Evolutionary conservation across 306 rosid species (phyloP).

Genomic region (Betula pendula): DNA sequence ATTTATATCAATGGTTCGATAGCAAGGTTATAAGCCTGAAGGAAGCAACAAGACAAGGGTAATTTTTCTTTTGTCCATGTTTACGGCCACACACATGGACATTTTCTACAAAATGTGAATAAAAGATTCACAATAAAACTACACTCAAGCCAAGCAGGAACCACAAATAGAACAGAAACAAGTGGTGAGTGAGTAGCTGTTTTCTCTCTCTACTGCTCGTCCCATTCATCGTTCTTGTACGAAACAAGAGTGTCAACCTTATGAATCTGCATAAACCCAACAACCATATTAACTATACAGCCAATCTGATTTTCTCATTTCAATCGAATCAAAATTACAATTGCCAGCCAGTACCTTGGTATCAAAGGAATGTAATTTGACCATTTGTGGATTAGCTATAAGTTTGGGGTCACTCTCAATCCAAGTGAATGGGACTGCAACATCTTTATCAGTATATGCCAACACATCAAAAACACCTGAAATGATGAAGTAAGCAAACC

Average conservation of each 20-base stretch:
- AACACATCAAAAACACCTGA: constrained; percentile 94
- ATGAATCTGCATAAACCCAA: constrained; percentile 68
- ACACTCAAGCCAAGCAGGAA: constrained; percentile 25
- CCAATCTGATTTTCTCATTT: not conserved
- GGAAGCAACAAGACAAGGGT: not conserved
- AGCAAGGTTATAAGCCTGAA: not conserved
- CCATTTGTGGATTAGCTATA: constrained; percentile 95
- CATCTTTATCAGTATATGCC: constrained; percentile 94
- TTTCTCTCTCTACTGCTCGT: constrained; percentile 48
- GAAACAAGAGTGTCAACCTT: constrained; percentile 91
- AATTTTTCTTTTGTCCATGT: too few species aligned
- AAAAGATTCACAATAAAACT: constrained; percentile 57
- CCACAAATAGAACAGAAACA: not conserved
- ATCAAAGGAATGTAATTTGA: constrained; percentile 96
- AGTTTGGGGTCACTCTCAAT: constrained; percentile 97
- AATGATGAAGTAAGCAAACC: constrained; percentile 13
- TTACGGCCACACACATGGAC: not conserved
- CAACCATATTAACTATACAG: not conserved
- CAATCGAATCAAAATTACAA: constrained; percentile 8
- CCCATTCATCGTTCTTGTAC: constrained; percentile 94
- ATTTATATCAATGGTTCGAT: too few species aligned
- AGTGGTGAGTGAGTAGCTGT: not conserved
- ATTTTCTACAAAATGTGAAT: constrained; percentile 53
- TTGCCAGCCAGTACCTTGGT: constrained; percentile 69
- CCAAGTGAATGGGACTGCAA: constrained; percentile 97